Evolutionary conservation across 352 stramenopile species (phyloP), one percentile per base, ranked within the genome.

Genomic region (Globisporangium spinosum): DNA sequence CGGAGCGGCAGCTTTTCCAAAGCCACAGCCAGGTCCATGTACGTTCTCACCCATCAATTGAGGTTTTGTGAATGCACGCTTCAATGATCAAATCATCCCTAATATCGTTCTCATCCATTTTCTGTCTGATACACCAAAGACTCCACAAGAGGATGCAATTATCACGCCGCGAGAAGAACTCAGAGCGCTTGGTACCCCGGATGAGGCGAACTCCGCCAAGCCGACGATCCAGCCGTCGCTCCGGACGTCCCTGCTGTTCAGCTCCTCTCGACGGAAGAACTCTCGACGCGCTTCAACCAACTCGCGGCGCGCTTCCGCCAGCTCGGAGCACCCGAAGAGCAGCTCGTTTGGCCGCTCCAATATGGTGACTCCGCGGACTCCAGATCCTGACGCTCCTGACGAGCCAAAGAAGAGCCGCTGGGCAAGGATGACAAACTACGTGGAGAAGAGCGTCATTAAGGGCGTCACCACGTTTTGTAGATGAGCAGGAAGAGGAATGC

Each of bases 381-480:
- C 54, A 15, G 1, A 4, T 25, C 10, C 22, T 8, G 3, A 38
- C 25, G 3, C 54, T 3, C 3, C 17, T 3, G 54, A 35, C 25
- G 54, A 59, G 54, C 13, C 54, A 2, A 35, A 59, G 54, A 32
- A 35, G 9, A 59, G 25, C 54, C 54, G n/a, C 13, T 59, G 54
- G 54, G 23, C 17, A 35, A 13, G 47, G 20, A 25, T 54, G 47
- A 54, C 47, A 22, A 54, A 59, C 17, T 35, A 29, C 54, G 17
- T 59, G 17, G 54, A 59, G 23, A 40, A 59, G 29, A 35, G 25
- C 23, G 54, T 59, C 22, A 22, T 59, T 12, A 59, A 59, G 15
- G 3, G 25, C 54, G 25, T 59, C 25, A 59, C 54, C 3, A 22
- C 54, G 13, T 59, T 59, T 22, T 59, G 54, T 35, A 32, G 54